phyloP scores from a whole-genome alignment of 176 grass and related monocot species.

The Olyra latifolia region DNA sequence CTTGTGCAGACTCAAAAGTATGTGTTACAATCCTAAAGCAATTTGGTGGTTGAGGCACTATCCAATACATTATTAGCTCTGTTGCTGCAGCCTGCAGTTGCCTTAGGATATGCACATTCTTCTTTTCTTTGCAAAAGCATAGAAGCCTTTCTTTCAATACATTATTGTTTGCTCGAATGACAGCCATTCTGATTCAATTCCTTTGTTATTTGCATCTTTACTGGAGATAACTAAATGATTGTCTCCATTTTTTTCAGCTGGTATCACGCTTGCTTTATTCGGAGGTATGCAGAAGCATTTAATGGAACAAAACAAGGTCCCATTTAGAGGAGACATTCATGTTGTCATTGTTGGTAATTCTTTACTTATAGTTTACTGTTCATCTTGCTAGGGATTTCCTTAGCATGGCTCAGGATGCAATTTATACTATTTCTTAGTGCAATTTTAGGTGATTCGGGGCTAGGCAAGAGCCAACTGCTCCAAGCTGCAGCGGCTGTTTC shows the following conservation, averaged over 20 bases:
- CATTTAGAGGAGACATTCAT: slow-evolving; percentile 91
- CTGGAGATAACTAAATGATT: slow-evolving; percentile 16
- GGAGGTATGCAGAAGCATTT: slow-evolving; percentile 88
- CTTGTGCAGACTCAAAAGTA: neutral
- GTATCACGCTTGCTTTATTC: slow-evolving; percentile 85
- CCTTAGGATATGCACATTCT: neutral
- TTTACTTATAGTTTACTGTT: slow-evolving; percentile 16
- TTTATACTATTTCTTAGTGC: slow-evolving; percentile 33
- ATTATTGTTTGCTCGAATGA: slow-evolving; percentile 5
- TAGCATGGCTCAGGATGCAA: slow-evolving; percentile 6
- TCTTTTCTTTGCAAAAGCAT: neutral
- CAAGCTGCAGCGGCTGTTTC: slow-evolving; percentile 81
- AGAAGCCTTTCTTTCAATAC: slow-evolving; percentile 1
- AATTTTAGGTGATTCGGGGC: slow-evolving; percentile 72
- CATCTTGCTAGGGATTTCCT: neutral
- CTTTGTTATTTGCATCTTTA: slow-evolving; percentile 19
- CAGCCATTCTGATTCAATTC: slow-evolving; percentile 4
- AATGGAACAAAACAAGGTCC: slow-evolving; percentile 87
- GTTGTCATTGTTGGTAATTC: slow-evolving; percentile 79
- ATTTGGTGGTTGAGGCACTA: neutral
- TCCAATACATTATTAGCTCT: neutral
- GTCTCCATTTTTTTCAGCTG: slow-evolving; percentile 55
- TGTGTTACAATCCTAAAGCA: neutral
- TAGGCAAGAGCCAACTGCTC: slow-evolving; percentile 95
- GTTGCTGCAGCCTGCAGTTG: slow-evolving; percentile 1